These are phyloP conservation scores for Hyaloscypha finlandica DNA, from an alignment of 495 filamentous ascomycete species.

Conservation along the genomic window DNA sequence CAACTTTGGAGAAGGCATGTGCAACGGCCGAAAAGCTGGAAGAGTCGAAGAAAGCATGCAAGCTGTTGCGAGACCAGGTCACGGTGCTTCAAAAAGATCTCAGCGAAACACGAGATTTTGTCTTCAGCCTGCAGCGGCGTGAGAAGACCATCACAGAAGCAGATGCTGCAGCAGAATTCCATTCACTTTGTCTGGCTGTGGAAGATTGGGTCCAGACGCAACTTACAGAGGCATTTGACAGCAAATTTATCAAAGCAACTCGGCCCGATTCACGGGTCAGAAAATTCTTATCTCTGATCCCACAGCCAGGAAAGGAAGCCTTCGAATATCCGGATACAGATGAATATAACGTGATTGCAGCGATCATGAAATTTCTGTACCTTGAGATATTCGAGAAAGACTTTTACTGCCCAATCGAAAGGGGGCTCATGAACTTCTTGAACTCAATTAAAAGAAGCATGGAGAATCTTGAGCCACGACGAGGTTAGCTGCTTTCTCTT, in stretches of 20 bases:
- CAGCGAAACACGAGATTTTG: constrained; percentile 13
- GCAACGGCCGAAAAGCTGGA: not conserved
- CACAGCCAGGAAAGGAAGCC: constrained; percentile 3
- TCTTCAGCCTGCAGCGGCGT: constrained; percentile 14
- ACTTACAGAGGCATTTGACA: not conserved
- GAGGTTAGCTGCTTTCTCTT: not conserved
- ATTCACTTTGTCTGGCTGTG: constrained; percentile 11
- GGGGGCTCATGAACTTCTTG: constrained; percentile 2
- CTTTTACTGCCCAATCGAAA: constrained; percentile 14
- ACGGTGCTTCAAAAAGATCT: not conserved
- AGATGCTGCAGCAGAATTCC: constrained; percentile 15
- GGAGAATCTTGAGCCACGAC: constrained; percentile 9
- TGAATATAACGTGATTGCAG: constrained; percentile 13
- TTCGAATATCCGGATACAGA: constrained; percentile 1
- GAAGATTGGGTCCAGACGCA: constrained; percentile 22
- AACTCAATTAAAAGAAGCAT: constrained; percentile 32
- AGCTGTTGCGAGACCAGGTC: not conserved
- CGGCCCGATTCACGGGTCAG: not conserved
- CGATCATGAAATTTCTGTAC: constrained; percentile 17
- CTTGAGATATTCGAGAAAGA: constrained; percentile 11
- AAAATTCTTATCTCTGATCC: not conserved
- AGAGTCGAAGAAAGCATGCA: not conserved
- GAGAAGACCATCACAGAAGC: constrained; percentile 8
- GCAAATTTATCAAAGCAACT: not conserved
- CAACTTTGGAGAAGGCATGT: not conserved